These are phyloP conservation scores for Madurella mycetomatis DNA, from an alignment of 2,329 filamentous ascomycete genomes.

Conservation along the genomic window DNA sequence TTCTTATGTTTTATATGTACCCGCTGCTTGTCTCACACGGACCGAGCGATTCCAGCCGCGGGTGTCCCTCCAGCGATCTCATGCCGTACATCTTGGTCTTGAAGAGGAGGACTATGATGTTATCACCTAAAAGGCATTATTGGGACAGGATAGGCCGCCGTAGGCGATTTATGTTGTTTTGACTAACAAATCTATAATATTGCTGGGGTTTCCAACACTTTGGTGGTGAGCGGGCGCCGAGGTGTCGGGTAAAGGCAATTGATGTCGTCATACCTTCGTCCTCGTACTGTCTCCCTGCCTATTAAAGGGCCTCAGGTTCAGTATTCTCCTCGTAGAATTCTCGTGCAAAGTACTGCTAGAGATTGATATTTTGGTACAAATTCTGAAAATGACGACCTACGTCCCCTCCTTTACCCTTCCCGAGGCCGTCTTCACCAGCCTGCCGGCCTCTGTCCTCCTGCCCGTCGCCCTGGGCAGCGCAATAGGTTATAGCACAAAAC, in stretches of 20 bases:
- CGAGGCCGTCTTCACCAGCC: conserved; percentile 63
- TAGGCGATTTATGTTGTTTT: too few relatives aligned
- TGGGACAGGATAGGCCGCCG: too few relatives aligned
- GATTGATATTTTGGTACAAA: background rate
- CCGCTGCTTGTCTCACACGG: too few relatives aligned
- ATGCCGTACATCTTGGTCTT: too few relatives aligned
- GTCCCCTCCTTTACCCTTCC: conserved; percentile 76
- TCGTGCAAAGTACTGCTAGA: background rate
- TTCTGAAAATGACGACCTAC: conserved; percentile 66
- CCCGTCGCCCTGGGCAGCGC: conserved; percentile 68
- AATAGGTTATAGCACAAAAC: conserved; percentile 65
- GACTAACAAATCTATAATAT: too few relatives aligned
- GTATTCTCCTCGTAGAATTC: background rate
- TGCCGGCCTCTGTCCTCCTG: conserved; percentile 69
- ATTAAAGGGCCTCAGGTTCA: background rate
- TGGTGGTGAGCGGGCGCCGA: too few relatives aligned
- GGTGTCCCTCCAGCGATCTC: too few relatives aligned
- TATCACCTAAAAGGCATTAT: too few relatives aligned
- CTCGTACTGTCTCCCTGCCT: background rate
- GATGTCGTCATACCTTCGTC: background rate
- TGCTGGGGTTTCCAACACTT: too few relatives aligned
- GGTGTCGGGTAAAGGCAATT: background rate
- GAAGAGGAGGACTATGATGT: too few relatives aligned
- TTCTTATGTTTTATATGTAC: too few relatives aligned
- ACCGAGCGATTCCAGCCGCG: too few relatives aligned